Percentiles rank a stretch among this genome's conserved stretches.
Evolutionary conservation across 2,329 filamentous ascomycete species (phyloP).

Genomic region (Trichophyton rubrum): DNA sequence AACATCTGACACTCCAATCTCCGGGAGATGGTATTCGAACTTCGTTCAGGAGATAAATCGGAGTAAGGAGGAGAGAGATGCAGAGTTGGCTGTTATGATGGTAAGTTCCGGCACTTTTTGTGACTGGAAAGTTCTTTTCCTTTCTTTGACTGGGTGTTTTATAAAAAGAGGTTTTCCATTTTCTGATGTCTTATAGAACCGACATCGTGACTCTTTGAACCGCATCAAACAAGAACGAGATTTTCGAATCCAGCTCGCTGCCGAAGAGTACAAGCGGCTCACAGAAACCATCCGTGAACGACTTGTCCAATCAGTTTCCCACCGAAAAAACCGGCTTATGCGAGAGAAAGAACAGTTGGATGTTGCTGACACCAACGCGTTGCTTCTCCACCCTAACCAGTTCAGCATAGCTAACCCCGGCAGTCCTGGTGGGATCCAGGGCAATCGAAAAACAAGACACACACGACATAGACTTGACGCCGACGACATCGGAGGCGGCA

Average conservation of each 20-base stretch:
- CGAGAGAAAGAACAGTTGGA: constrained; percentile 56
- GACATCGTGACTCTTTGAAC: constrained; percentile 43
- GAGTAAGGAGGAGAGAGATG: constrained; percentile 74
- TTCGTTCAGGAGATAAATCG: constrained; percentile 82
- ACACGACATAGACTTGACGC: constrained; percentile 44
- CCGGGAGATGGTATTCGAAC: constrained; percentile 70
- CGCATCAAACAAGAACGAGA: constrained; percentile 45
- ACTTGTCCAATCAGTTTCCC: constrained; percentile 44
- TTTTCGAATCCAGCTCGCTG: constrained; percentile 49
- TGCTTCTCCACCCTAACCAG: constrained; percentile 53
- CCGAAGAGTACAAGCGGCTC: constrained; percentile 50
- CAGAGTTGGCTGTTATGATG: constrained; percentile 66
- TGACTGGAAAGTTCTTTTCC: background rate
- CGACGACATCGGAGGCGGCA: constrained; percentile 40
- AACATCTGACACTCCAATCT: constrained; percentile 55
- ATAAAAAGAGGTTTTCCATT: background rate
- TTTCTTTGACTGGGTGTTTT: background rate
- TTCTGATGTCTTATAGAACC: constrained; percentile 35
- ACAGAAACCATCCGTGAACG: constrained; percentile 49
- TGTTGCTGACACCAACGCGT: constrained; percentile 52
- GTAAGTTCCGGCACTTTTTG: constrained; percentile 40
- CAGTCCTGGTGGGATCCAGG: constrained; percentile 48
- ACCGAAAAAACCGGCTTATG: constrained; percentile 45
- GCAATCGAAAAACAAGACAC: constrained; percentile 51
- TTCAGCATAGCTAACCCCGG: constrained; percentile 54